Evolutionary conservation across 208 protist species (phyloP).

Genomic region (Strigomonas culicis): DNA sequence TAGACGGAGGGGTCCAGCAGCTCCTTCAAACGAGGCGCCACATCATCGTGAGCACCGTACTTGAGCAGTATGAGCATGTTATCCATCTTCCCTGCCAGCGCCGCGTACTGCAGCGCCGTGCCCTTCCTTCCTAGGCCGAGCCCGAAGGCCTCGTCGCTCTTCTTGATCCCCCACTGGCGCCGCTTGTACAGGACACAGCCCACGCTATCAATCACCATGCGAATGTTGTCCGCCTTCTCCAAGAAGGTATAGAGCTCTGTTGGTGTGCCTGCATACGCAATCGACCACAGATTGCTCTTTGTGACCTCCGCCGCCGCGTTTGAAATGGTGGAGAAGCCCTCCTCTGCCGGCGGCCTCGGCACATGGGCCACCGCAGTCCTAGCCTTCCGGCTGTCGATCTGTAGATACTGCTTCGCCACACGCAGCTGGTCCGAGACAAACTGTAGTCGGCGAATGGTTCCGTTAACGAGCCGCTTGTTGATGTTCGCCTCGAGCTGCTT

Average conservation of each 20-base stretch:
- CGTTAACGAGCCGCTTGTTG: background rate
- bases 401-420: slow-evolving; percentile 64
- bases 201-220: slow-evolving; percentile 24
- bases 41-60: slow-evolving; percentile 45
- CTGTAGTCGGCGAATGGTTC: slow-evolving; percentile 22
- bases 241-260: slow-evolving; percentile 45
- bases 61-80: slow-evolving; percentile 71
- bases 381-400: slow-evolving; percentile 21
- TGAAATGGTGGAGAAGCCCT: background rate
- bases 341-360: background rate
- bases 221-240: slow-evolving; percentile 21
- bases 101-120: slow-evolving; percentile 81
- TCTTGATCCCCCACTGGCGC: slow-evolving; percentile 70
- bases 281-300: slow-evolving; percentile 71
- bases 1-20: slow-evolving; percentile 39
- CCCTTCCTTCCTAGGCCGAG: slow-evolving; percentile 74
- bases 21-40: slow-evolving; percentile 43
- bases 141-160: slow-evolving; percentile 27
- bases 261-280: slow-evolving; percentile 59
- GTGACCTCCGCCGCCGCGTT: slow-evolving; percentile 8
- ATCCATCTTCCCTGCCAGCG: slow-evolving; percentile 63
- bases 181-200: slow-evolving; percentile 64
- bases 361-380: background rate
- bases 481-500: slow-evolving; percentile 16
- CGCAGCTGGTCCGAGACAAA: slow-evolving; percentile 71